Percentiles rank a stretch among this genome's conserved stretches.
Evolutionary conservation across 148 eudicot genomes (phyloP).

Genomic region (Camellia lanceoleosa): DNA sequence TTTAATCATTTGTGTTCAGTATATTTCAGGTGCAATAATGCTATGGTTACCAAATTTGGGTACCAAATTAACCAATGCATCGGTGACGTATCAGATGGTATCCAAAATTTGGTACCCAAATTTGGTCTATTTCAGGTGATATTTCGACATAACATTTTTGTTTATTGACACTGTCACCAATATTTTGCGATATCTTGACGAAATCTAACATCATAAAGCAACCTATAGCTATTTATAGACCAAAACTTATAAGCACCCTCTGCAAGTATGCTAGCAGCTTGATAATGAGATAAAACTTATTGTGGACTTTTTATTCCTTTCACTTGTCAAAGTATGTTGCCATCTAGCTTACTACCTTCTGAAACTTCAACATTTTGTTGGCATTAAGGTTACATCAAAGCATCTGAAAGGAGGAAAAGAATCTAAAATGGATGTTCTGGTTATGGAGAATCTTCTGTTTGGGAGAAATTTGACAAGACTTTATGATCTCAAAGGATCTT

Average conservation of each 20-base stretch:
- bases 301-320: not conserved
- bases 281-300: not conserved
- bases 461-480: conserved; percentile 53
- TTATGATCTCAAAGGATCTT: conserved; percentile 81
- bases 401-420: conserved; percentile 77
- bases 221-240: not conserved
- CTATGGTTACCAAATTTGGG: too few species aligned
- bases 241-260: not conserved
- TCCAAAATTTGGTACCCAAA: too few species aligned
- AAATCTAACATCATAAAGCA: not conserved
- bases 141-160: not conserved
- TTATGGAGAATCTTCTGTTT: conserved; percentile 75
- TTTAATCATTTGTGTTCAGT: not conserved
- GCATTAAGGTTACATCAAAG: conserved; percentile 54
- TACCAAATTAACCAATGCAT: too few species aligned
- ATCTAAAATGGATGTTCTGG: conserved; percentile 68
- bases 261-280: not conserved
- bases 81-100: too few species aligned
- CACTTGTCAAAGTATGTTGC: not conserved
- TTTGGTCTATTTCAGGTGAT: not conserved
- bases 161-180: not conserved
- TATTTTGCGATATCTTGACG: not conserved
- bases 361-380: conserved; percentile 14
- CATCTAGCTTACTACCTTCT: conserved; percentile 5
- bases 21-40: too few species aligned